Conservation (phyloP, 345 rosid genomes). For the Hibiscus syriacus region DNA sequence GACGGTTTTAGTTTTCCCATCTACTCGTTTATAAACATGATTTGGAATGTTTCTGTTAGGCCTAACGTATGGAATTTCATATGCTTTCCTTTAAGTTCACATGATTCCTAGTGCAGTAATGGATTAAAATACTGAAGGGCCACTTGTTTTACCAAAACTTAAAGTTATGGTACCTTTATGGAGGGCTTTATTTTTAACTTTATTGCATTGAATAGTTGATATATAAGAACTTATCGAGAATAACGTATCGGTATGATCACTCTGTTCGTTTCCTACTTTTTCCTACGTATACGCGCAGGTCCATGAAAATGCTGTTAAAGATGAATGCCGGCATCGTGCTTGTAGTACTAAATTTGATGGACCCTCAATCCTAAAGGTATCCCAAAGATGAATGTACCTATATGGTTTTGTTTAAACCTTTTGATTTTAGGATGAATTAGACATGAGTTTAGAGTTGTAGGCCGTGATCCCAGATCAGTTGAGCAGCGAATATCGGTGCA, state of each 20-base stretch:
- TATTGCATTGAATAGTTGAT: background rate
- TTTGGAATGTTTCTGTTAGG: background rate
- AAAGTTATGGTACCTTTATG: background rate
- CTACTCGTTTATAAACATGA: background rate
- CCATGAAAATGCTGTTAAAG: slow-evolving; percentile 17
- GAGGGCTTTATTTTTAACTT: background rate
- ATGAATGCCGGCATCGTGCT: slow-evolving; percentile 14
- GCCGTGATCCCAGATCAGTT: background rate
- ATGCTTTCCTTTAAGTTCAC: background rate
- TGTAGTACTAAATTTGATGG: slow-evolving; percentile 34
- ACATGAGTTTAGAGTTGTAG: background rate
- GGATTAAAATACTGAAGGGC: slow-evolving; percentile 9
- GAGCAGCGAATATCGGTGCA: background rate
- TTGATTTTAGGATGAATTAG: background rate
- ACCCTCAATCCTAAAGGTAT: slow-evolving; percentile 33
- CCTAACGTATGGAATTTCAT: background rate
- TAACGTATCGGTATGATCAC: background rate
- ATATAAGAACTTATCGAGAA: background rate
- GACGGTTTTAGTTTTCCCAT: background rate
- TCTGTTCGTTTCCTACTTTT: background rate
- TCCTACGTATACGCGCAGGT: slow-evolving; percentile 21
- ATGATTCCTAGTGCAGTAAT: slow-evolving; percentile 2
- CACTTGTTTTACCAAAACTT: background rate
- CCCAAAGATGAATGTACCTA: background rate
- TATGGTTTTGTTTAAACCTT: background rate